Percentiles rank a stretch among this genome's conserved stretches.
Evolutionary conservation across 352 stramenopile genomes (phyloP).

Genomic region (Phytopythium kandeliae): DNA sequence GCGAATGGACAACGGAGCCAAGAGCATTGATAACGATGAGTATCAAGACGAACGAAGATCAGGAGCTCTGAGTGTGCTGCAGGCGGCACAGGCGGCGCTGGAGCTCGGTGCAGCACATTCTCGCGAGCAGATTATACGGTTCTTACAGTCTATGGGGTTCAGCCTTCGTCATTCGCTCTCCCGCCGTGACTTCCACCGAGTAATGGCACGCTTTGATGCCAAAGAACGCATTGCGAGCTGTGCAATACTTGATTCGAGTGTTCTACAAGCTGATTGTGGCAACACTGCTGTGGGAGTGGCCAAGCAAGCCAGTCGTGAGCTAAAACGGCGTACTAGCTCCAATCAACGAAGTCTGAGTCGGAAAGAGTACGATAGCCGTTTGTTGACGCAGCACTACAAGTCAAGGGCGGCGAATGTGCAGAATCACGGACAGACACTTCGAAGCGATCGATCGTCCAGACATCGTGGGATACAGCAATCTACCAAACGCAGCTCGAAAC

Average conservation of each 20-base stretch:
- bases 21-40: constrained; percentile 18
- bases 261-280: neutral
- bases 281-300: neutral
- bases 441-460: neutral
- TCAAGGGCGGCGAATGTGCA: neutral
- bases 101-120: constrained; percentile 59
- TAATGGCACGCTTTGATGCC: constrained; percentile 36
- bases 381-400: neutral
- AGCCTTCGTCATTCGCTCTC: constrained; percentile 26
- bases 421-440: neutral
- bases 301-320: neutral
- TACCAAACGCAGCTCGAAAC: neutral
- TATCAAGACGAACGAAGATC: constrained; percentile 14
- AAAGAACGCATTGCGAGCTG: constrained; percentile 7
- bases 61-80: constrained; percentile 28
- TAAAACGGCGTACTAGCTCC: neutral
- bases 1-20: neutral
- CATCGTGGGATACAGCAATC: neutral
- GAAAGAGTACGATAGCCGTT: constrained; percentile 1
- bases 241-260: neutral
- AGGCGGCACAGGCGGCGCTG: constrained; percentile 63
- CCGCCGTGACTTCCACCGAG: constrained; percentile 22
- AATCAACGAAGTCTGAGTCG: neutral
- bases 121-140: constrained; percentile 53
- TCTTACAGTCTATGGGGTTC: constrained; percentile 44